Percentiles rank a stretch among this genome's conserved stretches.
Conservation (phyloP, 2,329 filamentous ascomycete genomes). For the Colletotrichum limetticola region DNA sequence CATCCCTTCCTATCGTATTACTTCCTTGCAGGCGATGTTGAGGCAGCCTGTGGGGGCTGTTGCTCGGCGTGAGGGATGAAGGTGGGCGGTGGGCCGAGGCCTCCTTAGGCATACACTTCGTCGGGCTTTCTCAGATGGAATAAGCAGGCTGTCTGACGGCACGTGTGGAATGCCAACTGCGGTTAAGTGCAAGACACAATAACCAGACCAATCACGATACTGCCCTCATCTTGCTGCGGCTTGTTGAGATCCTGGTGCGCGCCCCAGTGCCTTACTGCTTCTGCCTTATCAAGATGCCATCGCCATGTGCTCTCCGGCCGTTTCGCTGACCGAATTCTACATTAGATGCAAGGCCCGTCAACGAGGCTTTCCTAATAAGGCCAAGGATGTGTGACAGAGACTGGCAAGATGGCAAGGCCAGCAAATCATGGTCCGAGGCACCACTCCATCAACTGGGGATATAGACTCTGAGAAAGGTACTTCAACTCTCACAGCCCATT, state of each 20-base stretch:
- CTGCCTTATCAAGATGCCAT: constrained; percentile 6
- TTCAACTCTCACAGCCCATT: background rate
- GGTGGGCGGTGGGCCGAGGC: background rate
- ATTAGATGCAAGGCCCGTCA: background rate
- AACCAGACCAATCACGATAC: background rate
- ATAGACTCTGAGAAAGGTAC: background rate
- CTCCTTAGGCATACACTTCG: background rate
- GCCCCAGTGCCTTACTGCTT: constrained; percentile 2
- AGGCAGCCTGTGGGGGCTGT: background rate
- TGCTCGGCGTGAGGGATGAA: background rate
- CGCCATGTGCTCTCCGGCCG: background rate
- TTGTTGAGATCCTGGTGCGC: background rate
- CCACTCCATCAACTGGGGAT: background rate
- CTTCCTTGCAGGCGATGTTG: background rate
- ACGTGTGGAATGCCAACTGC: background rate
- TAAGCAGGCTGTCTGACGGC: background rate
- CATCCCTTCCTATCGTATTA: background rate
- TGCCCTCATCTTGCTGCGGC: background rate
- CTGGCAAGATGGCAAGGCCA: background rate
- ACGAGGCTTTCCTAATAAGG: constrained; percentile 1
- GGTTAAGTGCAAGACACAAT: background rate
- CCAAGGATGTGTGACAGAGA: background rate
- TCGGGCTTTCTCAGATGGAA: background rate
- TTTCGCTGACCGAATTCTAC: background rate
- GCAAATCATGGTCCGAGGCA: background rate